A percentile compares a stretch with the other conserved stretches of the same genome.
Evolutionary conservation across 1,284 basidiomycete genomes (phyloP).

Genomic region (Fistulinella cinereoalba): DNA sequence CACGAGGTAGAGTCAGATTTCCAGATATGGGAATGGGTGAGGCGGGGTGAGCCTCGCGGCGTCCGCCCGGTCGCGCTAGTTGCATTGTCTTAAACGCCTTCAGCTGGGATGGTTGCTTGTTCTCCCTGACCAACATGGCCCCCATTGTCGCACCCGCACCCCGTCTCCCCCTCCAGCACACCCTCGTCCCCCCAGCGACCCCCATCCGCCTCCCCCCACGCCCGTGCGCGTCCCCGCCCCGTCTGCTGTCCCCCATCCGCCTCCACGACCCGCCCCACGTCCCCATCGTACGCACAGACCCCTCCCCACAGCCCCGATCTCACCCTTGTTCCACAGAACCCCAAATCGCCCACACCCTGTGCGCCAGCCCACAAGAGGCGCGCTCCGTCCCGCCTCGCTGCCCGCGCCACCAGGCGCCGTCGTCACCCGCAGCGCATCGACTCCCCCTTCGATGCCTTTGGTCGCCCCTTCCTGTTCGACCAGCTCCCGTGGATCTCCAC

Average conservation of each 20-base stretch:
- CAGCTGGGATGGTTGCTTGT: conserved; percentile 12
- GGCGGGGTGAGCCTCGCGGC: conserved; percentile 22
- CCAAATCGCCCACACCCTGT: conserved; percentile 40
- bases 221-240: too few species aligned
- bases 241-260: conserved; percentile 34
- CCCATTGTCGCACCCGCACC: conserved; percentile 33
- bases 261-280: conserved; percentile 24
- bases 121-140: conserved; percentile 27
- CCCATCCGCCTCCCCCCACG: not conserved
- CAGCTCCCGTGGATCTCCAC: conserved; percentile 59
- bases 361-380: conserved; percentile 33
- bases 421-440: conserved; percentile 36
- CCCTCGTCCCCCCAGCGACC: conserved; percentile 18
- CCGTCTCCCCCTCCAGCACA: conserved; percentile 22
- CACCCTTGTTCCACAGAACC: conserved; percentile 27
- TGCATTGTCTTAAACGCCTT: conserved; percentile 25
- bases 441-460: conserved; percentile 28
- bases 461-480: conserved; percentile 45
- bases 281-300: conserved; percentile 22
- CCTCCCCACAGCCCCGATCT: not conserved
- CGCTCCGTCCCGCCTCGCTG: conserved; percentile 17
- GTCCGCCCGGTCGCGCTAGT: conserved; percentile 11
- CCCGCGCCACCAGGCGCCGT: conserved; percentile 35
- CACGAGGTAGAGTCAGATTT: conserved; percentile 20
- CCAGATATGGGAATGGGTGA: conserved; percentile 22